Percentiles rank a stretch among this genome's conserved stretches.
phyloP scores from a whole-genome alignment of 805 yeast genomes.

The Cyberlindnera xylosilytica region DNA sequence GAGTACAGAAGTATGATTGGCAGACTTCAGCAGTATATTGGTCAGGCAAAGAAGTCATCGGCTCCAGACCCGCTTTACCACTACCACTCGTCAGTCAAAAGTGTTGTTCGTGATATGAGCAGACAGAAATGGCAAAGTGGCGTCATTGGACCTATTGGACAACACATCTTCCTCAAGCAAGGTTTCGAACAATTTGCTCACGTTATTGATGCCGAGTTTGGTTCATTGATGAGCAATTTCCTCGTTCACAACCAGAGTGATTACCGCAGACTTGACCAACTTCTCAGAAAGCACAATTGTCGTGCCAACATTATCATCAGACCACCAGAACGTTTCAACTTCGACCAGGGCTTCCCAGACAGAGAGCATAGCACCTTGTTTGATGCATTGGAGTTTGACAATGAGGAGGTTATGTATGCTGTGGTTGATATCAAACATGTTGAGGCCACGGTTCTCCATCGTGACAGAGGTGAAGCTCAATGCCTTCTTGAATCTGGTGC shows the following conservation, averaged over 20 bases:
- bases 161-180: slow-evolving; percentile 50
- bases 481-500: slow-evolving; percentile 34
- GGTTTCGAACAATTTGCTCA: slow-evolving; percentile 56
- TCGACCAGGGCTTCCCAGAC: slow-evolving; percentile 41
- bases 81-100: slow-evolving; percentile 1
- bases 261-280: slow-evolving; percentile 37
- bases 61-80: slow-evolving; percentile 13
- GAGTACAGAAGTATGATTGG: not conserved
- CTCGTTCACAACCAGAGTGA: slow-evolving; percentile 67
- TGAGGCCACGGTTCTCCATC: slow-evolving; percentile 56
- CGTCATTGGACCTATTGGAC: slow-evolving; percentile 85
- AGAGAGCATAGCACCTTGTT: slow-evolving; percentile 44
- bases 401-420: slow-evolving; percentile 53
- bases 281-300: slow-evolving; percentile 32
- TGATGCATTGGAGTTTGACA: slow-evolving; percentile 56
- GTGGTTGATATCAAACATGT: slow-evolving; percentile 61
- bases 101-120: slow-evolving; percentile 13
- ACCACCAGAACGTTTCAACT: slow-evolving; percentile 56
- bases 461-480: slow-evolving; percentile 51
- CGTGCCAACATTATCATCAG: slow-evolving; percentile 46
- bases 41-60: not conserved
- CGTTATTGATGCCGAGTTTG: slow-evolving; percentile 55
- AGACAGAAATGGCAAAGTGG: slow-evolving; percentile 38
- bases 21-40: not conserved
- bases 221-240: slow-evolving; percentile 53